Percentiles rank a stretch among this genome's conserved stretches.
Conservation (phyloP, 805 yeast species). For the Yueomyces sinensis region DNA sequence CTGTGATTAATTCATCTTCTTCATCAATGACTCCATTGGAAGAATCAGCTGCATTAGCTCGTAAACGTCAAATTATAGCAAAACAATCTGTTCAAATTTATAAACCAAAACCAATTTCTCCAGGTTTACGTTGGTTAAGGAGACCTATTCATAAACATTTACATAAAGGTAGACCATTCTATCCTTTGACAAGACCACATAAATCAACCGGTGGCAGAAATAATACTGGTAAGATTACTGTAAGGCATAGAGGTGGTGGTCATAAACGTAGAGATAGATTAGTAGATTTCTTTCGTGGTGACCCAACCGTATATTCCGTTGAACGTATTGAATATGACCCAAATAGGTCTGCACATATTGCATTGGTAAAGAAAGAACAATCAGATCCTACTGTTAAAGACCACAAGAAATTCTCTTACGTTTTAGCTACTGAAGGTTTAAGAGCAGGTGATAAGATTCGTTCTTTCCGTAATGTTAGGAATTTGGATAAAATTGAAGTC, state of each 20-base stretch:
- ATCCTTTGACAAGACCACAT: slow-evolving; percentile 59
- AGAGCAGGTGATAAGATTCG: slow-evolving; percentile 88
- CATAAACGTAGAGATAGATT: slow-evolving; percentile 78
- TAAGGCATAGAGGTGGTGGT: slow-evolving; percentile 96
- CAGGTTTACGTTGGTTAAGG: slow-evolving; percentile 80
- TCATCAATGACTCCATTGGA: slow-evolving; percentile 59
- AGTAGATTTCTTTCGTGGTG: slow-evolving; percentile 59
- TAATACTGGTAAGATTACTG: slow-evolving; percentile 74
- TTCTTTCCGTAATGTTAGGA: slow-evolving; percentile 81
- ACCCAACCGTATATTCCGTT: slow-evolving; percentile 64
- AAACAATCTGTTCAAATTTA: slow-evolving; percentile 61
- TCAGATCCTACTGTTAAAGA: slow-evolving; percentile 27
- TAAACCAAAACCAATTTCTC: slow-evolving; percentile 67
- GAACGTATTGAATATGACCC: slow-evolving; percentile 92
- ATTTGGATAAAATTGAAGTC: slow-evolving; percentile 47
- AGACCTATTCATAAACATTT: slow-evolving; percentile 79
- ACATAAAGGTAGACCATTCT: slow-evolving; percentile 73
- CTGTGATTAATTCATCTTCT: slow-evolving; percentile 27
- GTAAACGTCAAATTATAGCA: slow-evolving; percentile 60
- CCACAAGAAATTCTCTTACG: slow-evolving; percentile 53
- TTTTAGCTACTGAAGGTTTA: slow-evolving; percentile 83
- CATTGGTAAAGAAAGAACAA: slow-evolving; percentile 54
- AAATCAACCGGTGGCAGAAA: slow-evolving; percentile 80
- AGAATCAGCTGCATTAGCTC: slow-evolving; percentile 57
- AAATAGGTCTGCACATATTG: slow-evolving; percentile 85